Evolutionary conservation across 2,329 filamentous ascomycete species (phyloP).

Genomic region (Phaeosphaeriaceae sp.): DNA sequence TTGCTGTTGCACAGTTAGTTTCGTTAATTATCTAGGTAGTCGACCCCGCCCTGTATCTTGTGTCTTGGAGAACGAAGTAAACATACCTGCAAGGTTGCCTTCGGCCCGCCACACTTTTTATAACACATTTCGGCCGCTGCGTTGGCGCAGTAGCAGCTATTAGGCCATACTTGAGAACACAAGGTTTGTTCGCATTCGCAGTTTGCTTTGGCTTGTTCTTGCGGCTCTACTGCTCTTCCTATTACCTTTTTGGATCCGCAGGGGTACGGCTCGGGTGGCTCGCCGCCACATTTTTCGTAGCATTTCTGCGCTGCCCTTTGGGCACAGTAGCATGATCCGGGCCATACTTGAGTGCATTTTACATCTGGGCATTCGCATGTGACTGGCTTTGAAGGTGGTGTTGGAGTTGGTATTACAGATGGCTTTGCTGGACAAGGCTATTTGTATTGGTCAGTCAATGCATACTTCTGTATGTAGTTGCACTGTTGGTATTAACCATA

Average conservation of each 20-base stretch:
- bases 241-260: conserved; percentile 16
- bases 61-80: too few species aligned
- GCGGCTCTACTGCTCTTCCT: conserved; percentile 2
- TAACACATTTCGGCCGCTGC: conserved; percentile 23
- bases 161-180: conserved; percentile 32
- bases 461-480: not conserved
- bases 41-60: too few species aligned
- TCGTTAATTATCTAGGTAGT: too few species aligned
- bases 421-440: conserved; percentile 19
- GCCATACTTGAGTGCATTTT: conserved; percentile 28
- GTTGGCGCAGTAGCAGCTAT: conserved; percentile 41
- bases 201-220: not conserved
- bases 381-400: conserved; percentile 1
- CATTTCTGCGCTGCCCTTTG: conserved; percentile 31
- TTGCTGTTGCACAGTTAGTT: not conserved
- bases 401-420: conserved; percentile 1
- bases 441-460: not conserved
- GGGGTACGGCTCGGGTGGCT: conserved; percentile 14
- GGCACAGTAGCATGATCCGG: conserved; percentile 37
- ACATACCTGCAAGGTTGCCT: conserved; percentile 16
- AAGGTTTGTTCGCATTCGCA: conserved; percentile 30
- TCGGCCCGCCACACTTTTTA: conserved; percentile 34
- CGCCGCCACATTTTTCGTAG: conserved; percentile 37
- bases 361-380: conserved; percentile 25
- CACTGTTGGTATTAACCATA: not conserved